Base-by-base conservation (phyloP, 2,329 filamentous ascomycete species). In the Colletotrichum tanaceti region DNA sequence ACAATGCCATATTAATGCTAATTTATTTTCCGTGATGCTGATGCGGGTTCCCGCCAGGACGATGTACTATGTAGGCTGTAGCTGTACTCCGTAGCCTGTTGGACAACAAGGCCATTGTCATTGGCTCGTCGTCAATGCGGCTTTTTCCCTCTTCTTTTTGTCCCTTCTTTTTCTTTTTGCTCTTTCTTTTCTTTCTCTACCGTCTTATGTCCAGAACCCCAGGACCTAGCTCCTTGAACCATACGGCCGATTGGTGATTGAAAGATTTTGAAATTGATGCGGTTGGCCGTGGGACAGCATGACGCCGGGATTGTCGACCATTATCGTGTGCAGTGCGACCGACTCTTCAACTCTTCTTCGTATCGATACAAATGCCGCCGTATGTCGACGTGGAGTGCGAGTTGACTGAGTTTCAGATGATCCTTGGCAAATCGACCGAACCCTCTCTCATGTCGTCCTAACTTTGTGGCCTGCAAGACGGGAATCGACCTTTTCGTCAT, bases 1-100 rank as follows among this genome's bases (percentile, higher is more conserved):
- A 63, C 62, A 62, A 67, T 58, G 28, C 62, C 66, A 69, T 69
- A 38, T 62, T 20, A 58, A 58, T 53, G 49, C 62, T 47, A 35
- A 67, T 62, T 11, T 58, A 58, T 53, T 53, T 61, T 67, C 66
- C 66, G 63, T 18, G n/a, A 44, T 14, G 62, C 57, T 18, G 32
- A 50, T 14, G 62, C 62, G 7, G 44, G 28, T 39, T 43, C 32
- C 62, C 44, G 50, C 11, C 38, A 46, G 35, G 18, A 44, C 43
- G 24, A 35, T 35, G 32, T 35, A 35, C 32, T 35, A 7, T 35
- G 9, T 7, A n/a, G n/a, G n/a, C n/a, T n/a, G n/a, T n/a, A n/a
- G n/a, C n/a, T n/a, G n/a, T n/a, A n/a, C n/a, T n/a, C n/a, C n/a
- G n/a, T n/a, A n/a, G n/a, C n/a, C n/a, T n/a, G n/a, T n/a, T n/a